Conservation (phyloP, 2,329 filamentous ascomycete species). For the Apiospora aurea region DNA sequence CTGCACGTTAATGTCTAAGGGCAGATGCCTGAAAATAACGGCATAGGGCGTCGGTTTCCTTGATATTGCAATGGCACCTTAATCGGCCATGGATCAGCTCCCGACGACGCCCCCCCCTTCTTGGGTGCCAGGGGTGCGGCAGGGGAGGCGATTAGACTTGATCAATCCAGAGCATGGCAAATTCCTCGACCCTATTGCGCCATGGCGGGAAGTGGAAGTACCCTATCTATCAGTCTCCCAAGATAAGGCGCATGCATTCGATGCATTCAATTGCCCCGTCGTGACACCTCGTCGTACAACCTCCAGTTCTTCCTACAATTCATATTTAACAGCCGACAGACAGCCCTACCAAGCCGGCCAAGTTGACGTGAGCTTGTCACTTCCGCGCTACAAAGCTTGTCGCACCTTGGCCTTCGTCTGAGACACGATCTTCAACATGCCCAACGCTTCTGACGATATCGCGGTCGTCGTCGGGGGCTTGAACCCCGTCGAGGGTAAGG, state of each 20-base stretch:
- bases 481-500: constrained; percentile 41
- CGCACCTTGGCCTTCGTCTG: neutral
- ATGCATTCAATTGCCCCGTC: neutral
- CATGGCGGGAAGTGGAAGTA: neutral
- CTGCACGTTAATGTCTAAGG: neutral
- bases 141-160: neutral
- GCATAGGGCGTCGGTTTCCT: neutral
- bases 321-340: neutral
- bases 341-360: neutral
- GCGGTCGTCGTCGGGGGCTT: constrained; percentile 37
- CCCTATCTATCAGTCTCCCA: neutral
- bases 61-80: constrained; percentile 1
- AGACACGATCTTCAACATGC: constrained; percentile 8
- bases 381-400: neutral
- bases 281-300: neutral
- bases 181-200: neutral
- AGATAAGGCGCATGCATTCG: neutral
- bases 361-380: neutral
- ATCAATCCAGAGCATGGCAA: constrained; percentile 2
- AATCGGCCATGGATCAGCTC: neutral
- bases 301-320: neutral
- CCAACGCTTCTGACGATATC: constrained; percentile 27
- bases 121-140: neutral
- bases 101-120: neutral
- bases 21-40: neutral